Conservation (phyloP, 2,329 filamentous ascomycete species). For the Fusarium pilosicola region DNA sequence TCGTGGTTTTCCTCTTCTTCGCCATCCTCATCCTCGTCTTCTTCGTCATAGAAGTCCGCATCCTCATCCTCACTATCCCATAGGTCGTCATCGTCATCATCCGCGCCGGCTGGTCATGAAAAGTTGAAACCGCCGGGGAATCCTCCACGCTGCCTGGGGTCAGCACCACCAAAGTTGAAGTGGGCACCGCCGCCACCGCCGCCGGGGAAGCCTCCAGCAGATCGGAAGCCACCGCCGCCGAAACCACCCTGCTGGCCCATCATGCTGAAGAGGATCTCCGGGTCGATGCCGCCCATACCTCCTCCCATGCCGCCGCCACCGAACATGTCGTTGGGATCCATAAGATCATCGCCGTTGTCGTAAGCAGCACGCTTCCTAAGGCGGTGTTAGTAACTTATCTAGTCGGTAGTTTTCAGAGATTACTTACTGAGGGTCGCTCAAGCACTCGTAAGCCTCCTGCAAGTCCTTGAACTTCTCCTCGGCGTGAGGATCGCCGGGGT, state of each 20-base stretch:
- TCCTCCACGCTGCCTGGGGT: constrained; percentile 51
- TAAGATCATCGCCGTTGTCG: constrained; percentile 90
- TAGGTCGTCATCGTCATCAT: constrained; percentile 46
- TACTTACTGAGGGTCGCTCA: constrained; percentile 91
- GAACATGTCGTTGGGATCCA: constrained; percentile 90
- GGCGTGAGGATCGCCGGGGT: constrained; percentile 84
- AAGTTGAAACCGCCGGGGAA: constrained; percentile 54
- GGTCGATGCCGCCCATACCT: constrained; percentile 76
- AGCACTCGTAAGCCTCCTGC: constrained; percentile 93
- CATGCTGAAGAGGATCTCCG: constrained; percentile 84
- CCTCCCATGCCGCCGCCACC: constrained; percentile 72
- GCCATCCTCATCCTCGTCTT: constrained; percentile 39
- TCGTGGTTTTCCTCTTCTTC: constrained; percentile 42
- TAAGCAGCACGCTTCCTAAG: constrained; percentile 85
- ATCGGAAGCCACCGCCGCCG: constrained; percentile 64
- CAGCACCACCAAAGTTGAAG: constrained; percentile 64
- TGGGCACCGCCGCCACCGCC: constrained; percentile 64
- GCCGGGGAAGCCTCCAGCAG: constrained; percentile 60
- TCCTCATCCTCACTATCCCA: constrained; percentile 49
- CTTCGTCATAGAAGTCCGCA: constrained; percentile 38
- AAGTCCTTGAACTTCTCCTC: constrained; percentile 97
- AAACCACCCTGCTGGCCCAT: constrained; percentile 75
- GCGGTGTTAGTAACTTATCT: constrained; percentile 48
- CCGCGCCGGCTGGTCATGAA: constrained; percentile 60
- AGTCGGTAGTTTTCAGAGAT: not conserved